phyloP scores from a whole-genome alignment of 169 alveolate species.

The Babesia ovis region DNA sequence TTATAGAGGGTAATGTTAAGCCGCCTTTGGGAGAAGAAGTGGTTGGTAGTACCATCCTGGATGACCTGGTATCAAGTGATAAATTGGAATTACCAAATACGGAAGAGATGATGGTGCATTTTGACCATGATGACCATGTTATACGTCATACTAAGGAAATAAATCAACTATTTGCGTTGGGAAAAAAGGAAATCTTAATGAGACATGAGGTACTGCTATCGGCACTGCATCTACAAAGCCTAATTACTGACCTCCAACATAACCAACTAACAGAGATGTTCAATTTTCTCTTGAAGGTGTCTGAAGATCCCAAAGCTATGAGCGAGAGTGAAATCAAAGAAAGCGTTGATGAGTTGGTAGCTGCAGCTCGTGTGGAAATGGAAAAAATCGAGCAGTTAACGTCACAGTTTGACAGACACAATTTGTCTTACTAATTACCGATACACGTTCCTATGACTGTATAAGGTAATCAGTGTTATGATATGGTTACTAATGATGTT shows the following conservation, averaged over 20 bases:
- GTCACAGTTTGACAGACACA: slow-evolving; percentile 50
- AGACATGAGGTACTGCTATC: slow-evolving; percentile 58
- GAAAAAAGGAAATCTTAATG: slow-evolving; percentile 41
- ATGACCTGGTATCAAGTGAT: slow-evolving; percentile 4
- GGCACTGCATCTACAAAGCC: slow-evolving; percentile 61
- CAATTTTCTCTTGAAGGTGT: slow-evolving; percentile 49
- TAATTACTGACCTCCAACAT: slow-evolving; percentile 61
- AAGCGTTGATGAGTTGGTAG: slow-evolving; percentile 31
- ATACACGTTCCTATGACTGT: neutral
- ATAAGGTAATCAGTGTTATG: neutral
- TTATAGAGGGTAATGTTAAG: slow-evolving; percentile 37
- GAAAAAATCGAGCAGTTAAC: slow-evolving; percentile 59
- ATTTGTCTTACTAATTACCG: slow-evolving; percentile 10
- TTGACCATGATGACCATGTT: slow-evolving; percentile 11
- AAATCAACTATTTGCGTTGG: slow-evolving; percentile 12
- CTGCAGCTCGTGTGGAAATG: slow-evolving; percentile 44
- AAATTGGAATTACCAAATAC: slow-evolving; percentile 1
- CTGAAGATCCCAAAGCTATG: slow-evolving; percentile 42
- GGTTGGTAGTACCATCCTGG: neutral
- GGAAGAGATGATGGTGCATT: neutral
- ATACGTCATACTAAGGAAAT: slow-evolving; percentile 15
- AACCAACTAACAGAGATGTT: slow-evolving; percentile 59
- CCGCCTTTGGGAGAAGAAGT: slow-evolving; percentile 4
- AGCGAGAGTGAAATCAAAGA: slow-evolving; percentile 15
- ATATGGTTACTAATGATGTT: too few relatives aligned